phyloP scores from a whole-genome alignment of 352 stramenopile genomes.

The Vaucheria bursata region DNA sequence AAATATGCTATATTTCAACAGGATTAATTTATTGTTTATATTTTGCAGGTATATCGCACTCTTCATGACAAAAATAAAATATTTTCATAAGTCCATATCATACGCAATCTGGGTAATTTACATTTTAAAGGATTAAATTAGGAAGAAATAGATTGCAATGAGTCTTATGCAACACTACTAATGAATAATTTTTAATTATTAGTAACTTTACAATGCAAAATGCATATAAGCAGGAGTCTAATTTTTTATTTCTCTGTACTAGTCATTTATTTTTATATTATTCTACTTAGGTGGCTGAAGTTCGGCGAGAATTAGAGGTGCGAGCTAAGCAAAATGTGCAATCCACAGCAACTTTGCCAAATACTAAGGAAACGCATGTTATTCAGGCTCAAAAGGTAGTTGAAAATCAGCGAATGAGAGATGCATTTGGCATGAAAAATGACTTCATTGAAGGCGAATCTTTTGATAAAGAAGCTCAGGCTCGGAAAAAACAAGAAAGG shows the following conservation, averaged over 20 bases:
- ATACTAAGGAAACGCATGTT: constrained; percentile 15
- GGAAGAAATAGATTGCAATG: too few relatives aligned
- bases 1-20: too few relatives aligned
- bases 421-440: constrained; percentile 27
- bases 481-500: constrained; percentile 17
- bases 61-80: too few relatives aligned
- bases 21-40: too few relatives aligned
- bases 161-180: too few relatives aligned
- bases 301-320: background rate
- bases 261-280: background rate
- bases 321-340: constrained; percentile 5
- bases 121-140: too few relatives aligned
- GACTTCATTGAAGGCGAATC: constrained; percentile 36
- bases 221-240: background rate
- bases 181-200: background rate
- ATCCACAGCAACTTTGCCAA: background rate
- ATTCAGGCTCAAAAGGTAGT: constrained; percentile 9
- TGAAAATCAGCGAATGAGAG: constrained; percentile 25
- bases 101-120: too few relatives aligned
- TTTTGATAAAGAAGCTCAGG: constrained; percentile 40
- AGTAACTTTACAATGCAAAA: background rate
- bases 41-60: too few relatives aligned
- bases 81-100: too few relatives aligned
- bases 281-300: background rate
- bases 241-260: background rate